A percentile compares a stretch with the other conserved stretches of the same genome.
phyloP scores from a whole-genome alignment of 768 basidiomycete genomes.

The Kwoniella bestiolae region DNA sequence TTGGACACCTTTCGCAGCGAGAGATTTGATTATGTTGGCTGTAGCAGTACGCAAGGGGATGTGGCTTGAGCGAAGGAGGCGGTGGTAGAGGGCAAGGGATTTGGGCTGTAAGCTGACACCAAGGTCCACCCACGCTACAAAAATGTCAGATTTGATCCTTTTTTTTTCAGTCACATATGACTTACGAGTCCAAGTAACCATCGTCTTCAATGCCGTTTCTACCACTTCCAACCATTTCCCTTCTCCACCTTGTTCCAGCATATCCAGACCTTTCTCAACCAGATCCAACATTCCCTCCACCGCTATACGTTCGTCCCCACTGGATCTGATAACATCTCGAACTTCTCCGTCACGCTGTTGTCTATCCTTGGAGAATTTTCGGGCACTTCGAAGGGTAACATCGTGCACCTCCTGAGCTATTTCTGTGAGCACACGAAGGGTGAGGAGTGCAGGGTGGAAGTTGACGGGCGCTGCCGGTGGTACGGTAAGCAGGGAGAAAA shows the following conservation, averaged over 20 bases:
- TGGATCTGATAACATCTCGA: constrained; percentile 83
- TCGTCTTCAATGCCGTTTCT: constrained; percentile 89
- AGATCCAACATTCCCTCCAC: constrained; percentile 84
- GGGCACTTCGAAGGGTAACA: constrained; percentile 85
- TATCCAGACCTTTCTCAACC: constrained; percentile 63
- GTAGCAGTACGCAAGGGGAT: constrained; percentile 78
- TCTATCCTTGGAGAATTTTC: constrained; percentile 70
- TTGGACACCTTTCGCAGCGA: constrained; percentile 91
- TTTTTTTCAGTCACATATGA: constrained; percentile 49
- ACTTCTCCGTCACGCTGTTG: constrained; percentile 81
- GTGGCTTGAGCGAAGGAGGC: constrained; percentile 74
- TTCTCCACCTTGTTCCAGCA: constrained; percentile 56
- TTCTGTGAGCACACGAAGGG: constrained; percentile 90
- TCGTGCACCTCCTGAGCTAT: constrained; percentile 98
- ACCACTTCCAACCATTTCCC: constrained; percentile 71
- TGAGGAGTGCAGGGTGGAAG: constrained; percentile 80
- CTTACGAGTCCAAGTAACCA: constrained; percentile 92
- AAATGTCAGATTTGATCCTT: constrained; percentile 23
- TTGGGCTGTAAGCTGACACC: constrained; percentile 90
- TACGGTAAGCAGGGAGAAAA: constrained; percentile 44
- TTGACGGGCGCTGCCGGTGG: constrained; percentile 67
- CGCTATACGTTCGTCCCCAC: constrained; percentile 81
- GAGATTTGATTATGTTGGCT: constrained; percentile 75
- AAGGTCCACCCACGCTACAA: constrained; percentile 94
- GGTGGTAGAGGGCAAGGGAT: constrained; percentile 83